Conservation (phyloP, 108 stramenopile genomes). For the Cyclostephanos tholiformis region DNA sequence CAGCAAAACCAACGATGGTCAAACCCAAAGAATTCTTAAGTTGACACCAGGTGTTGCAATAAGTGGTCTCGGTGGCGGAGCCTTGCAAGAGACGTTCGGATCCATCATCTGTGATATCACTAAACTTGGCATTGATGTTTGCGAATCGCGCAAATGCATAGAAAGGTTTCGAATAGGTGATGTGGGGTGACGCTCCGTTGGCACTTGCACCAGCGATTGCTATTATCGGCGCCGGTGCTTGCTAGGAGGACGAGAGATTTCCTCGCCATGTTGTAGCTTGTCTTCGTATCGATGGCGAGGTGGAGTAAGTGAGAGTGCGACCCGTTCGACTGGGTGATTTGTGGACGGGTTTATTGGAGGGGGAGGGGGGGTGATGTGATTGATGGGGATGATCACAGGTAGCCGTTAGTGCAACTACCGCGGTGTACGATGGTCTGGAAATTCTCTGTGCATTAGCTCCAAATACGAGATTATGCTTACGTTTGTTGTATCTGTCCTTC, state of each 20-base stretch:
- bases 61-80: slow-evolving; percentile 9
- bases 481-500: too few relatives aligned
- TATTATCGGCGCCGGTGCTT: background rate
- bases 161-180: background rate
- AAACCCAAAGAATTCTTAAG: slow-evolving; percentile 49
- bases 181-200: too few relatives aligned
- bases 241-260: background rate
- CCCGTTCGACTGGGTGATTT: too few relatives aligned
- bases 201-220: background rate
- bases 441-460: too few relatives aligned
- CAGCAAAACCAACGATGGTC: slow-evolving; percentile 49
- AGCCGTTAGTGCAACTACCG: too few relatives aligned
- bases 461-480: too few relatives aligned
- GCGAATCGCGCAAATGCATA: background rate
- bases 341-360: too few relatives aligned
- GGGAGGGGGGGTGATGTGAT: too few relatives aligned
- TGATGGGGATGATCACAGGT: too few relatives aligned
- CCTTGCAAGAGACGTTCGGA: background rate
- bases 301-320: too few relatives aligned
- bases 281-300: too few relatives aligned
- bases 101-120: background rate
- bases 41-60: slow-evolving; percentile 49
- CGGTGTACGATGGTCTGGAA: too few relatives aligned
- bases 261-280: background rate
- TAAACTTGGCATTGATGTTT: slow-evolving; percentile 2